Evolutionary conservation across 306 rosid species (phyloP).

Genomic region (Elaeagnus macrophylla): DNA sequence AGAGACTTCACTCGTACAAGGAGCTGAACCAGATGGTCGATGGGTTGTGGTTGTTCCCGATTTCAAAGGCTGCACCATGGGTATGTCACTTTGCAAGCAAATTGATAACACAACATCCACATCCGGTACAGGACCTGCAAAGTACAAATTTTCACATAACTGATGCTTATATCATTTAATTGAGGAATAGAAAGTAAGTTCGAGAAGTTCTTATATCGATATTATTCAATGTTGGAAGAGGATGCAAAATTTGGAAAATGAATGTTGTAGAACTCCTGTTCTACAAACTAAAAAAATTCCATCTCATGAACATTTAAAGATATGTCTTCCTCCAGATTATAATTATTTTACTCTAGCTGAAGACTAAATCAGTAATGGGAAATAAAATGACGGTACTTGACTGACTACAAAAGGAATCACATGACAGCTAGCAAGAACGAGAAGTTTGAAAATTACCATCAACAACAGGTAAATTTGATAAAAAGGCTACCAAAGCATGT

Average conservation of each 20-base stretch:
- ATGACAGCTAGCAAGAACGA: neutral
- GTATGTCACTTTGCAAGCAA: conserved; percentile 75
- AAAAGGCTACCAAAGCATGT: conserved; percentile 68
- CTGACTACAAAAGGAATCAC: neutral
- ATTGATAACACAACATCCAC: conserved; percentile 77
- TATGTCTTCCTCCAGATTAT: no score
- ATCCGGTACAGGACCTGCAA: conserved; percentile 87
- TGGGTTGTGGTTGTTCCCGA: conserved; percentile 28
- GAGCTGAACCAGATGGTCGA: conserved; percentile 43
- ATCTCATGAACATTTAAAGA: no score
- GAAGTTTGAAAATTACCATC: conserved; percentile 49
- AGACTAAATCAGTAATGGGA: no score
- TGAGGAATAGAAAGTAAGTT: no score
- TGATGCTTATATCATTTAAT: neutral
- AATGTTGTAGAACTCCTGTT: no score
- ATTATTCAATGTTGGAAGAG: no score
- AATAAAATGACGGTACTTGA: neutral
- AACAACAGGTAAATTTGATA: conserved; percentile 76
- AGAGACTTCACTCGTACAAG: conserved; percentile 70
- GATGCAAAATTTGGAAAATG: no score
- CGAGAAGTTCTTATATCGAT: no score
- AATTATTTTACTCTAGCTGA: no score
- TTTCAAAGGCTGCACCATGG: conserved; percentile 41
- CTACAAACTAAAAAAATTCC: no score
- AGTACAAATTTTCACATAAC: conserved; percentile 19